Evolutionary conservation across 2,329 filamentous ascomycete species (phyloP).

Genomic region (Hymenoscyphus occultus): DNA sequence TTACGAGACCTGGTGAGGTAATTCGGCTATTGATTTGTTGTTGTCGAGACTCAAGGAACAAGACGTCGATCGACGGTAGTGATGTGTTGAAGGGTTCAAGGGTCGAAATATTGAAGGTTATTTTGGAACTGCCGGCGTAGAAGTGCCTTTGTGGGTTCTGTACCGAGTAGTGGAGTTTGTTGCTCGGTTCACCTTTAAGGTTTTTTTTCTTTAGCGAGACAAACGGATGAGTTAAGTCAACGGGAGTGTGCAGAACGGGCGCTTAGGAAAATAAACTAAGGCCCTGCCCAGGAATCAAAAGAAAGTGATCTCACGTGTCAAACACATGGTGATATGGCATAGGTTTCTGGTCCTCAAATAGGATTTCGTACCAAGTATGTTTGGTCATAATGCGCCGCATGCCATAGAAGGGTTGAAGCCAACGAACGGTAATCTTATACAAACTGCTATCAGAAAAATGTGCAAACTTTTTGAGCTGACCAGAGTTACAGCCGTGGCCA

Average conservation of each 20-base stretch:
- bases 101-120: conserved; percentile 2
- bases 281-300: background rate
- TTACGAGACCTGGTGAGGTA: background rate
- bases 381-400: background rate
- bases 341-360: conserved; percentile 1
- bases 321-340: background rate
- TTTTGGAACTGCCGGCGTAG: conserved; percentile 3
- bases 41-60: background rate
- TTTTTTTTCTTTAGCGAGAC: background rate
- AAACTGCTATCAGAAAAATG: background rate
- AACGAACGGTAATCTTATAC: background rate
- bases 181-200: background rate
- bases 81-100: background rate
- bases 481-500: background rate
- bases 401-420: background rate
- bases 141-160: background rate
- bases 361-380: background rate
- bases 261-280: background rate
- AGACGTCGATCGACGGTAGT: background rate
- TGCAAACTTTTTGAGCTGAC: background rate
- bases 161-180: background rate
- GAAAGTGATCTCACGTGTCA: background rate
- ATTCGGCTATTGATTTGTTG: background rate
- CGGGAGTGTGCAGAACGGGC: too few species aligned
- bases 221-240: background rate